These are phyloP conservation scores for Beauveria asiatica DNA, from an alignment of 2,329 filamentous ascomycete species.

Conservation along the genomic window DNA sequence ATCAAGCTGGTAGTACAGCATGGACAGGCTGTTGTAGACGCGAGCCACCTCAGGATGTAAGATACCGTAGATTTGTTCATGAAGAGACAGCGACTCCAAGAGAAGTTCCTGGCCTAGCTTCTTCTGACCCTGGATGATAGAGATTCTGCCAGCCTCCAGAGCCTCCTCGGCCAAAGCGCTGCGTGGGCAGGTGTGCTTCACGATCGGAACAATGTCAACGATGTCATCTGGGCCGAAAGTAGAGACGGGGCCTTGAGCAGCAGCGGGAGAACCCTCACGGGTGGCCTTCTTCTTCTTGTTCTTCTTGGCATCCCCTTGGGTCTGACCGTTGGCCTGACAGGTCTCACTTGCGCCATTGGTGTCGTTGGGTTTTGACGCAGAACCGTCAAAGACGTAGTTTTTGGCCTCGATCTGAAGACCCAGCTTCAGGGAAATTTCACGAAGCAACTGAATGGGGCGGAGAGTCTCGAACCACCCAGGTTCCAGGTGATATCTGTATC, in stretches of 20 bases:
- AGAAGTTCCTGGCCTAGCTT: constrained; percentile 93
- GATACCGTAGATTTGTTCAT: constrained; percentile 98
- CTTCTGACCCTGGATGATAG: constrained; percentile 89
- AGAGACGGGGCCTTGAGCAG: constrained; percentile 31
- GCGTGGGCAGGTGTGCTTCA: constrained; percentile 89
- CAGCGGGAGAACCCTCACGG: constrained; percentile 44
- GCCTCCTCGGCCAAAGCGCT: constrained; percentile 91
- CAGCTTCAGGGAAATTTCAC: constrained; percentile 81
- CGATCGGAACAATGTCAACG: constrained; percentile 82
- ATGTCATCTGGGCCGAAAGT: constrained; percentile 76
- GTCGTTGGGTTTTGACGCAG: constrained; percentile 18
- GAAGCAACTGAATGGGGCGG: constrained; percentile 74
- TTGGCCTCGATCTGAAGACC: constrained; percentile 81
- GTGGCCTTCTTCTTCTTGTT: constrained; percentile 59
- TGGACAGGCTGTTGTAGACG: constrained; percentile 89
- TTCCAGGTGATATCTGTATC: constrained; percentile 70
- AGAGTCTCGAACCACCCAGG: constrained; percentile 58
- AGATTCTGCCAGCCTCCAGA: constrained; percentile 89
- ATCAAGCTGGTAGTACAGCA: constrained; percentile 94
- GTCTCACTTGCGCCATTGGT: constrained; percentile 26
- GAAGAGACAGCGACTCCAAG: constrained; percentile 88
- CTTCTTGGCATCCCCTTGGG: constrained; percentile 38
- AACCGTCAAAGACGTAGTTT: constrained; percentile 30
- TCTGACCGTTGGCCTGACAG: constrained; percentile 30
- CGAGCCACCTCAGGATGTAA: constrained; percentile 93